Base-by-base conservation (phyloP, 345 rosid genomes). In the Lepidium aucheri region DNA sequence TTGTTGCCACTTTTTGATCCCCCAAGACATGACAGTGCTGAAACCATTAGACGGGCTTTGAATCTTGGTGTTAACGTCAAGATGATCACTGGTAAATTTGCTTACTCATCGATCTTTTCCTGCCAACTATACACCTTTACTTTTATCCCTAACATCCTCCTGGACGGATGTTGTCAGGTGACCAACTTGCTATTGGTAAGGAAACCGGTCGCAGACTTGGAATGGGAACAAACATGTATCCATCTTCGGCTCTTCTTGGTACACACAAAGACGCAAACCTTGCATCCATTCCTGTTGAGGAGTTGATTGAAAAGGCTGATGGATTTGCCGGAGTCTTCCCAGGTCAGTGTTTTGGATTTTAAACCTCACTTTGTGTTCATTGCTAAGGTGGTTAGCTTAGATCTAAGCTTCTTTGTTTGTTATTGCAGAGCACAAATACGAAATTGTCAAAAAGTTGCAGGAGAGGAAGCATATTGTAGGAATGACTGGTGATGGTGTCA, bases 211-310 rank as follows among this genome's bases (percentile, higher is more conserved):
- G 98, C 69, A 86, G 97, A 81, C 98, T 93, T 69, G 98, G 98
- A 65, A 93, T 93, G 98, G 98, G 98, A 72, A 90, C 98, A 70
- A 93, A 93, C 72, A 93, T 93, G 98, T 93, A 93, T 66, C 98
- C 98, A 5, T 93, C 98, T 71, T 86, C 97, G 4, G 81, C 98
- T 69, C 75, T 93, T 78, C 94, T 93, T 8, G 98, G 98, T 45
- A 81, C 79, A 18, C 76, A 82, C 83, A 93, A 81, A 76, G 98
- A 93, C 68, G 81, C 87, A 74, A 77, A 84, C 55, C 80, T 90
- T 15, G 87, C 97, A 6, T 63, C 91, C 46, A 82, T 93, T 68
- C 98, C 96, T 41, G 82, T 90, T 35, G 98, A 93, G 66, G 98
- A 93, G 77, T 60, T 93, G 72, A 93, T 93, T 67, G 98, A 93